Evolutionary conservation across 148 eudicot genomes (phyloP).

Genomic region (Vaccinium corymbosum): DNA sequence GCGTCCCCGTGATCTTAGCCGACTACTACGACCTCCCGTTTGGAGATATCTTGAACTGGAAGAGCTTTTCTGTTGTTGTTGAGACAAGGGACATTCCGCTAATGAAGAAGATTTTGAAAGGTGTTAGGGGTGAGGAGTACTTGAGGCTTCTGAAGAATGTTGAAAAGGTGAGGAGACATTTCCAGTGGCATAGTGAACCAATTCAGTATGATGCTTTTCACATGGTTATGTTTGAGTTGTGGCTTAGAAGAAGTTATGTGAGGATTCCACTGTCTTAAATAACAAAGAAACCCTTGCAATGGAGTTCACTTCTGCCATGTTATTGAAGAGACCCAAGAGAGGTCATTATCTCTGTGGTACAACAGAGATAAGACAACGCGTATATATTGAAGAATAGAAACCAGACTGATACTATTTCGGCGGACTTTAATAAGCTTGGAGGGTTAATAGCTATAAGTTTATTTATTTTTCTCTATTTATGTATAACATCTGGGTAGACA

Average conservation of each 20-base stretch:
- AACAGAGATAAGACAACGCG: neutral
- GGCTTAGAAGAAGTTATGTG: slow-evolving; percentile 50
- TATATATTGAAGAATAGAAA: neutral
- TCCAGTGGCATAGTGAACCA: slow-evolving; percentile 50
- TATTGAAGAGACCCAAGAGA: neutral
- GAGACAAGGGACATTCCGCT: slow-evolving; percentile 47
- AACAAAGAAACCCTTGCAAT: neutral
- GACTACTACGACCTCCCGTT: slow-evolving; percentile 89
- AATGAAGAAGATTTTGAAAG: slow-evolving; percentile 58
- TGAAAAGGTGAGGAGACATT: slow-evolving; percentile 52
- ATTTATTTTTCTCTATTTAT: too few relatives aligned
- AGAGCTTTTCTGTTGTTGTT: slow-evolving; percentile 60
- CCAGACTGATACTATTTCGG: neutral
- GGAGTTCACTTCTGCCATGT: neutral
- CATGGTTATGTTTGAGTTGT: slow-evolving; percentile 72
- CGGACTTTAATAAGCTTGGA: too few relatives aligned
- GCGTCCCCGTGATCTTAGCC: slow-evolving; percentile 82
- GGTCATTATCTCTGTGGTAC: neutral
- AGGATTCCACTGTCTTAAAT: slow-evolving; percentile 12
- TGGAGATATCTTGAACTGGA: slow-evolving; percentile 71
- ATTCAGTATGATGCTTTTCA: slow-evolving; percentile 57
- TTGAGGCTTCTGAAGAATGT: slow-evolving; percentile 44
- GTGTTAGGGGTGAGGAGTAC: slow-evolving; percentile 37
- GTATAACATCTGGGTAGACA: too few relatives aligned
- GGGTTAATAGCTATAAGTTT: too few relatives aligned